Base-by-base conservation (phyloP, 2,329 filamentous ascomycete genomes). In the Ophiocordyceps robertsii region DNA sequence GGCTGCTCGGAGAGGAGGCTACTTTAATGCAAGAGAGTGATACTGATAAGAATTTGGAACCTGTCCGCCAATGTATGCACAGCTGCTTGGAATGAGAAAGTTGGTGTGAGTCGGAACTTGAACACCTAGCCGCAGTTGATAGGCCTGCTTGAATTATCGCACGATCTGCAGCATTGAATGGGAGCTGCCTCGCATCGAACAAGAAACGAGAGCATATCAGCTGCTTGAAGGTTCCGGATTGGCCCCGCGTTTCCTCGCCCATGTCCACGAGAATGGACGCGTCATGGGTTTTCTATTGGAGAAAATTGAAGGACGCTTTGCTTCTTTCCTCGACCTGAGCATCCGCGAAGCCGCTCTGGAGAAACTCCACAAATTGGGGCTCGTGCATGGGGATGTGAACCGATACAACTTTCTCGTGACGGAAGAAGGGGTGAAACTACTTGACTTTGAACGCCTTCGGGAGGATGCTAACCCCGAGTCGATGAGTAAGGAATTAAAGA, bases 381-480 rank as follows among this genome's bases (percentile, higher is more conserved):
- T 62, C 37, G 24, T 60, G 29, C 59, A 64, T 50, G 57, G 59
- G 13, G 63, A 65, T 47, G 51, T 57, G 30, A 64, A 65, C 47
- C 53, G 55, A 42, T 53, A 63, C 43, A 66, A 62, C 48, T 65
- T 64, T 46, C 44, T 65, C 38, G 49, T 61, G 44, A 46, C 37
- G 38, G 47, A 52, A 39, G 52, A 48, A 36, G 48, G 47, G 42
- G 52, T 53, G 21, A 56, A 49, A 40, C 51, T 60, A 19, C 29
- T 62, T 32, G 58, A 62, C 48, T 62, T 61, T 51, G 56, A 59
- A 47, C 41, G 43, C 43, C 41, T 48, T 48, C 40, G 38, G 40
- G 46, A 49, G 38, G 50, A 52, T 46, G 45, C 47, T 29, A 47
- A 50, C 45, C 46, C 45, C 10, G 46, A 53, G 38, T 46, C 45